phyloP scores from a whole-genome alignment of 495 filamentous ascomycete species.

The Geoglossum glabrum region DNA sequence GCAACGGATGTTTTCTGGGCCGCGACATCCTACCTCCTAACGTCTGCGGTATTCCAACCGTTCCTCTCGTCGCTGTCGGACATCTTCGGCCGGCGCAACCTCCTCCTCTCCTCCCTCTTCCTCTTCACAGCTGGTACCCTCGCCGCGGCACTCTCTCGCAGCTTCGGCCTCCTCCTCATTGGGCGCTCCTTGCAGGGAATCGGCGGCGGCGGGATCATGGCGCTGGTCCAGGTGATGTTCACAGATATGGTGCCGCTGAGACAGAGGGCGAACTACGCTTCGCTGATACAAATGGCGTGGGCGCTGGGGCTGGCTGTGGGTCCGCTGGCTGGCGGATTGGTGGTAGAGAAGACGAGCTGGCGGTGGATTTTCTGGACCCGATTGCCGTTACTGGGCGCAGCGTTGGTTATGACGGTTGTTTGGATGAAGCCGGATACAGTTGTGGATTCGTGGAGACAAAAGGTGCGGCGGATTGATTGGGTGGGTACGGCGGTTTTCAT shows the following conservation, averaged over 20 bases:
- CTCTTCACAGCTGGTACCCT: conserved; percentile 10
- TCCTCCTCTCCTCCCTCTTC: not conserved
- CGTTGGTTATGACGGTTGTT: not conserved
- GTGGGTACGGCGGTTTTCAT: conserved; percentile 36
- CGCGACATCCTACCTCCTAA: not conserved
- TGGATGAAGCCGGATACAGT: conserved; percentile 7
- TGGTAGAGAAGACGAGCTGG: not conserved
- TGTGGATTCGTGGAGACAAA: conserved; percentile 9
- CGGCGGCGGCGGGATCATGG: conserved; percentile 18
- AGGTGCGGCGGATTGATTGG: conserved; percentile 37
- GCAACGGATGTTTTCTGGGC: not conserved
- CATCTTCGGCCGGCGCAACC: not conserved
- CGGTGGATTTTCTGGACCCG: not conserved
- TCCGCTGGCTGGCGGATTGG: not conserved
- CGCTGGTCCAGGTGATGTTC: conserved; percentile 14
- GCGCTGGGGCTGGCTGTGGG: conserved; percentile 15
- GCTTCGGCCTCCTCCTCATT: conserved; percentile 12
- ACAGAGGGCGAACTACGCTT: conserved; percentile 26
- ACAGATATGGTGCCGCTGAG: conserved; percentile 31
- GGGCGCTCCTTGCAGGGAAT: conserved; percentile 21
- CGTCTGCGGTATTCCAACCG: not conserved
- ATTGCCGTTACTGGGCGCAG: not conserved
- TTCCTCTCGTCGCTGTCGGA: not conserved
- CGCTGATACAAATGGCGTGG: conserved; percentile 21
- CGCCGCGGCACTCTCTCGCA: conserved; percentile 8